phyloP scores from a whole-genome alignment of 257 asterid species.

The Scutellaria baicalensis region DNA sequence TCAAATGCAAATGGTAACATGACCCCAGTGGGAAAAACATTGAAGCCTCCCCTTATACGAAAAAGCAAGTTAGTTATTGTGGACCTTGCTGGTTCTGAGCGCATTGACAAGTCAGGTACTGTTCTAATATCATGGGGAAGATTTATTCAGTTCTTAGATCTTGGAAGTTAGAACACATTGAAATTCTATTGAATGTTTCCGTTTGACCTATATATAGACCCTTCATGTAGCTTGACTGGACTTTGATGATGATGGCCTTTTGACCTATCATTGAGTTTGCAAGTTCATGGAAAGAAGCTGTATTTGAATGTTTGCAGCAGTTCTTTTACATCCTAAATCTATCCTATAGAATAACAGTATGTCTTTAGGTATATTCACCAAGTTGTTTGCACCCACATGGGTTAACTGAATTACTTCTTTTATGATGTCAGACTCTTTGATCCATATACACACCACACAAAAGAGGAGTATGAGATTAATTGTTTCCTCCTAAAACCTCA shows the following conservation, averaged over 20 bases:
- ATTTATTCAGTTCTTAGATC: not conserved
- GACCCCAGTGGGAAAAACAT: constrained; percentile 36
- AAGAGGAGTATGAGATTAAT: not conserved
- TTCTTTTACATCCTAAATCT: not conserved
- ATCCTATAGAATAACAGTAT: not conserved
- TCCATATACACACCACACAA: not conserved
- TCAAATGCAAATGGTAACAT: constrained; percentile 50
- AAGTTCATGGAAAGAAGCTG: constrained; percentile 1
- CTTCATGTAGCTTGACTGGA: not conserved
- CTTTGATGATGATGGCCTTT: not conserved
- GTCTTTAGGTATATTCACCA: not conserved
- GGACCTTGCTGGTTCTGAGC: constrained; percentile 98
- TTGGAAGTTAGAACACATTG: not conserved
- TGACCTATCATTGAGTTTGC: not conserved
- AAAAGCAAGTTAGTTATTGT: constrained; percentile 77
- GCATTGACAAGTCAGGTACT: constrained; percentile 72
- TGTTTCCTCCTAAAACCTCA: not conserved
- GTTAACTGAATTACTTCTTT: not conserved
- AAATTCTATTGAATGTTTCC: not conserved
- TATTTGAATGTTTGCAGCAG: not conserved
- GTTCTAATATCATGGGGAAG: not conserved
- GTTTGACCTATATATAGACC: not conserved
- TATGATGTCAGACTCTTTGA: not conserved
- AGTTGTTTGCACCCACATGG: not conserved
- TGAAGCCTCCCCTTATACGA: constrained; percentile 67